Conservation (phyloP, 2,329 filamentous ascomycete species). For the Ceratocystis cubensis region DNA sequence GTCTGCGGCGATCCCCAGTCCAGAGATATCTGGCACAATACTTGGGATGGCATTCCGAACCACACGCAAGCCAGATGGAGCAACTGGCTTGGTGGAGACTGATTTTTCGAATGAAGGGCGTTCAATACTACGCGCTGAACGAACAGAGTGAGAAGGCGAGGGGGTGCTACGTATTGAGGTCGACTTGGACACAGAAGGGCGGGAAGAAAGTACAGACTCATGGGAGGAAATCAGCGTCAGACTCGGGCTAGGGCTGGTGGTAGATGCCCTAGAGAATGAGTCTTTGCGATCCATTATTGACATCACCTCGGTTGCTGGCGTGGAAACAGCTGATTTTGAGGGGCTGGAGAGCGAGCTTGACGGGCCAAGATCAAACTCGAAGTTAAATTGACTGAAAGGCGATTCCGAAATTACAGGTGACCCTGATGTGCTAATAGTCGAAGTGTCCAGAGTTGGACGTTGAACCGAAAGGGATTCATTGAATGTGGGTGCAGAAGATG, state of each 20-base stretch:
- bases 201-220: conserved; percentile 17
- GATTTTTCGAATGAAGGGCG: conserved; percentile 19
- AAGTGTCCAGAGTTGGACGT: background rate
- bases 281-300: conserved; percentile 7
- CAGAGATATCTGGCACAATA: conserved; percentile 12
- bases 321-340: background rate
- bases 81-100: conserved; percentile 14
- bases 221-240: conserved; percentile 11
- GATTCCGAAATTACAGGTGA: conserved; percentile 17
- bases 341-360: conserved; percentile 4
- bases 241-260: conserved; percentile 16
- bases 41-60: conserved; percentile 18
- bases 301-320: conserved; percentile 1
- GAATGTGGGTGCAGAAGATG: background rate
- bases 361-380: conserved; percentile 18
- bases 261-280: conserved; percentile 14
- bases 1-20: background rate
- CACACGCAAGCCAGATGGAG: conserved; percentile 18
- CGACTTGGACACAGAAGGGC: conserved; percentile 16
- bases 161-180: conserved; percentile 17
- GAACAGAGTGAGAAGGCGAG: conserved; percentile 18
- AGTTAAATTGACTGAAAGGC: conserved; percentile 20
- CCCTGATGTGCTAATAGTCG: background rate
- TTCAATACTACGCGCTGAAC: conserved; percentile 17
- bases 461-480: background rate